Percentiles rank a stretch among this genome's conserved stretches.
These are phyloP conservation scores for Phytophthora pinifolia DNA, from an alignment of 352 stramenopile species.

Conservation along the genomic window DNA sequence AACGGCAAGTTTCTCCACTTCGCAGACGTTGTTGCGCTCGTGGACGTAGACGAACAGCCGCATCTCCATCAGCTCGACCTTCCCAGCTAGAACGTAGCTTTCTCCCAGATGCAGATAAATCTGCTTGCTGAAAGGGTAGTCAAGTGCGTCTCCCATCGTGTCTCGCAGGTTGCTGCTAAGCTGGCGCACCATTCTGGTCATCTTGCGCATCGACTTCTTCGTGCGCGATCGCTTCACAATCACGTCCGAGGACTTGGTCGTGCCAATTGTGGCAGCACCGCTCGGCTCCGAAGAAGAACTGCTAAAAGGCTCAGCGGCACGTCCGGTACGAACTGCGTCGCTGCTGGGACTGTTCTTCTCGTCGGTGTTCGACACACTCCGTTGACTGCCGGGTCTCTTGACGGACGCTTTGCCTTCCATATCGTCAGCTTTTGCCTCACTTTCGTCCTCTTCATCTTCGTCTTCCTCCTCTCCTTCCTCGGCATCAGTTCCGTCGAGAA, in stretches of 20 bases:
- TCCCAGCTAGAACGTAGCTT: slow-evolving; percentile 55
- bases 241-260: slow-evolving; percentile 37
- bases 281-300: slow-evolving; percentile 14
- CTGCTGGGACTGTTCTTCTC: slow-evolving; percentile 16
- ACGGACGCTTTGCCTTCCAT: background rate
- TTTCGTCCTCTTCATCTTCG: slow-evolving; percentile 18
- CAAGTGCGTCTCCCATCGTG: slow-evolving; percentile 51
- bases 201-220: slow-evolving; percentile 73
- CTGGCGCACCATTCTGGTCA: slow-evolving; percentile 60
- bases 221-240: slow-evolving; percentile 64
- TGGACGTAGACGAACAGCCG: slow-evolving; percentile 75
- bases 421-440: no score
- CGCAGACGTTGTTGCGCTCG: slow-evolving; percentile 49
- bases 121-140: slow-evolving; percentile 72
- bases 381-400: slow-evolving; percentile 11
- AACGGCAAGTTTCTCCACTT: slow-evolving; percentile 71
- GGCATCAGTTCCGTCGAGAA: slow-evolving; percentile 24
- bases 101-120: slow-evolving; percentile 63
- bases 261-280: slow-evolving; percentile 1
- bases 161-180: slow-evolving; percentile 69
- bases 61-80: slow-evolving; percentile 85
- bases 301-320: slow-evolving; percentile 3
- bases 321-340: slow-evolving; percentile 13
- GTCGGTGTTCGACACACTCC: slow-evolving; percentile 13
- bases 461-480: slow-evolving; percentile 35